These are phyloP conservation scores for Helminthosporium solani DNA, from an alignment of 2,329 filamentous ascomycete species.

Conservation along the genomic window DNA sequence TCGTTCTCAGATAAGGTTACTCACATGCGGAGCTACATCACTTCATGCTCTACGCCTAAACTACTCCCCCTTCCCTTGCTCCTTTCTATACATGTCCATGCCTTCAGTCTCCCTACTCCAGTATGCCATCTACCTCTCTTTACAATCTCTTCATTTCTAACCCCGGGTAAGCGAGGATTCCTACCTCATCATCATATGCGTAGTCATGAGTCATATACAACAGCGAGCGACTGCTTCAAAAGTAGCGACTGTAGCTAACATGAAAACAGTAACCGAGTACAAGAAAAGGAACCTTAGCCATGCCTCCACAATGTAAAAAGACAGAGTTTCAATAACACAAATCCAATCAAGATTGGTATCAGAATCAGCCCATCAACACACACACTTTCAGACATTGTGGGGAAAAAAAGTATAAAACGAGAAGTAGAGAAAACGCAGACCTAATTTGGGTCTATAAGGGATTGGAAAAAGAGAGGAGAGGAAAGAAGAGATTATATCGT, in stretches of 20 bases:
- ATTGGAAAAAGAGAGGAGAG: background rate
- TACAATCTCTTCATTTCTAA: too few relatives aligned
- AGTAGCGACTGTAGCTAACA: background rate
- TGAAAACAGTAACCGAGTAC: background rate
- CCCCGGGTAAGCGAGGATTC: too few relatives aligned
- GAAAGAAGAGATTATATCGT: constrained; percentile 1
- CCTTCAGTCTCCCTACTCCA: too few relatives aligned
- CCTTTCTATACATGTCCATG: background rate
- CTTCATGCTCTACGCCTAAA: background rate
- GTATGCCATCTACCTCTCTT: too few relatives aligned
- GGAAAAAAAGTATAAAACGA: background rate
- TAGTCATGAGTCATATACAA: background rate
- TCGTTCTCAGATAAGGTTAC: too few relatives aligned
- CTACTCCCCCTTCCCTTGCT: background rate
- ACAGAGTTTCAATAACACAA: too few relatives aligned
- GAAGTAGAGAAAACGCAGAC: background rate
- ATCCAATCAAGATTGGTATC: too few relatives aligned
- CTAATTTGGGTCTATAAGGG: background rate
- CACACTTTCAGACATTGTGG: background rate
- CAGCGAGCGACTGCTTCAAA: background rate
- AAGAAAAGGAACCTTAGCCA: background rate
- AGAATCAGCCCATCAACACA: too few relatives aligned
- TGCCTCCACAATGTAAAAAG: too few relatives aligned
- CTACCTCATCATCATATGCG: background rate
- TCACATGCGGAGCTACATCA: background rate